Evolutionary conservation across 257 asterid genomes (phyloP).

Genomic region (Solanum infundibuliforme): DNA sequence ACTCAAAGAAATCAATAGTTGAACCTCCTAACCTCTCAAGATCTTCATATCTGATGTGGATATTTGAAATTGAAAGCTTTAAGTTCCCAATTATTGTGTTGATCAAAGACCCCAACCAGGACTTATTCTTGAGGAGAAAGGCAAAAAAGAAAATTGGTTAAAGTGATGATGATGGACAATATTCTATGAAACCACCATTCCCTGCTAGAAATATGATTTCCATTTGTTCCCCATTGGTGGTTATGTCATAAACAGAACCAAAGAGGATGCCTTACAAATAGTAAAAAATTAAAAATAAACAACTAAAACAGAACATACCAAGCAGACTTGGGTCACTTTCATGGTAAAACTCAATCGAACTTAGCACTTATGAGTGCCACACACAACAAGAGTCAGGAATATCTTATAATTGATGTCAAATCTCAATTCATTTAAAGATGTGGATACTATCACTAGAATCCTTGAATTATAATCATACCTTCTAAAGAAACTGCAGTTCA

Average conservation of each 20-base stretch:
- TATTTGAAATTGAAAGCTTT: conserved; percentile 88
- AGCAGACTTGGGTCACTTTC: neutral
- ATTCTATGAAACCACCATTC: neutral
- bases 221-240: neutral
- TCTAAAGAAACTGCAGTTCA: neutral
- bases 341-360: neutral
- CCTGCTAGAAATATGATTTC: neutral
- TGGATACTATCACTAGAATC: neutral
- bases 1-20: neutral
- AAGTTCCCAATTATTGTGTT: conserved; percentile 91
- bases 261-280: neutral
- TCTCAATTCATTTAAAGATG: neutral
- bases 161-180: neutral
- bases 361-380: neutral
- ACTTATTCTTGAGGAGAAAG: conserved; percentile 49
- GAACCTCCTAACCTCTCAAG: conserved; percentile 63
- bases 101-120: conserved; percentile 97
- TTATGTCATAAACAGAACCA: neutral
- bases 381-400: neutral
- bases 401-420: neutral
- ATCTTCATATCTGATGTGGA: conserved; percentile 98
- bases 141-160: conserved; percentile 15
- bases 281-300: neutral
- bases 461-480: neutral
- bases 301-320: neutral